Evolutionary conservation across 805 yeast genomes (phyloP), one percentile per base, ranked within the genome.

Genomic region (Pichia kluyveri): DNA sequence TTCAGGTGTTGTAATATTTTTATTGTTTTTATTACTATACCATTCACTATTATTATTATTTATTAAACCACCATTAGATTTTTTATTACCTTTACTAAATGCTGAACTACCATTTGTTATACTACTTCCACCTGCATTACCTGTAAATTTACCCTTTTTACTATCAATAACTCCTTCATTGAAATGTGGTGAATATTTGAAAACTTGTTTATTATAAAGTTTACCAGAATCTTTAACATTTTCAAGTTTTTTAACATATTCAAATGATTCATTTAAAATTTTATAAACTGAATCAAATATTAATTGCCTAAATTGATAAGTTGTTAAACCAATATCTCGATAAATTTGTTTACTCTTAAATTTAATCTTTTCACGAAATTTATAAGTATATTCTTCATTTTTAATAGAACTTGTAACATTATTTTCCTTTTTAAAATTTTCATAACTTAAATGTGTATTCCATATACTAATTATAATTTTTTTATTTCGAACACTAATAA

Each of bases 401-500:
- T n/a, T 38, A 3, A 27, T 30, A 37, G 8, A 26, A 10, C 40
- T 43, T 4, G 17, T 14, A 9, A 44, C 17, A 5, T 34, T 38
- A 44, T 48, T 36, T 8, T 38, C 45, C 14, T n/a, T 44, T 30
- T 44, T 37, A 26, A 30, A 48, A 12, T 41, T 39, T n/a, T 45
- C 47, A 41, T 41, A 48, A 30, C 48, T 37, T 27, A 44, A 31
- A 56, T 76, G 75, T 19, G 75, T 70, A 62, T 80, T 81, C 88
- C 88, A 82, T 43, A 82, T 69, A 48, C 77, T 68, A 46, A 82
- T 67, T 37, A 79, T 73, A 54, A 77, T 80, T 51, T 79, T 84
- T 51, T 78, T 82, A 36, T 72, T 70, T 43, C 85, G 70, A 15
- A 77, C 74, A 58, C 82, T 74, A 46, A 81, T 67, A 18, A 77